Evolutionary conservation across 1,284 basidiomycete species (phyloP).

Genomic region (Butyriboletus appendiculatus): DNA sequence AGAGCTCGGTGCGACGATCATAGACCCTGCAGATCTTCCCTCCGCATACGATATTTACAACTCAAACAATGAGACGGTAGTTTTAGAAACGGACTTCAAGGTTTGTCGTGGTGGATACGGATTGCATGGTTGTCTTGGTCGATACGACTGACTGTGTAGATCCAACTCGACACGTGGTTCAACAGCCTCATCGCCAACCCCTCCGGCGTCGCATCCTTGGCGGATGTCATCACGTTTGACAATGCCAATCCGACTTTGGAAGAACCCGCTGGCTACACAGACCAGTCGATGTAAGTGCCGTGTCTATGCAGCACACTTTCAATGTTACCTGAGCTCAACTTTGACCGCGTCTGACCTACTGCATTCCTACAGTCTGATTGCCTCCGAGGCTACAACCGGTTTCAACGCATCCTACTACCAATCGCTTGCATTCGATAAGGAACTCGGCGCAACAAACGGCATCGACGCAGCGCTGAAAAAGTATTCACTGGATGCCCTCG

Average conservation of each 20-base stretch:
- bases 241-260: conserved; percentile 50
- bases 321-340: not conserved
- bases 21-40: conserved; percentile 64
- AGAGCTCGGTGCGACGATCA: conserved; percentile 55
- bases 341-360: not conserved
- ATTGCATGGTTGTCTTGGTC: not conserved
- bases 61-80: conserved; percentile 55
- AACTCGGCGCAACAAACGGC: conserved; percentile 53
- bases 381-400: conserved; percentile 48
- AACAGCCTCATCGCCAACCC: conserved; percentile 46
- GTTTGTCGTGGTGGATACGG: conserved; percentile 26
- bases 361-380: conserved; percentile 40
- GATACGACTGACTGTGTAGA: conserved; percentile 32
- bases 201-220: conserved; percentile 53
- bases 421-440: conserved; percentile 50
- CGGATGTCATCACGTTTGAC: conserved; percentile 59
- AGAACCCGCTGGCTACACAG: conserved; percentile 47
- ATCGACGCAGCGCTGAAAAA: conserved; percentile 57
- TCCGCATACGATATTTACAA: conserved; percentile 51
- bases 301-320: not conserved
- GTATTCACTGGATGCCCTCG: conserved; percentile 56
- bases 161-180: conserved; percentile 53
- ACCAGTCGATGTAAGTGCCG: conserved; percentile 44
- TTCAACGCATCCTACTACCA: conserved; percentile 49
- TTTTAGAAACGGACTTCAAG: conserved; percentile 60